These are phyloP conservation scores for Madurella fahalii DNA, from an alignment of 2,329 filamentous ascomycete species.

Conservation along the genomic window DNA sequence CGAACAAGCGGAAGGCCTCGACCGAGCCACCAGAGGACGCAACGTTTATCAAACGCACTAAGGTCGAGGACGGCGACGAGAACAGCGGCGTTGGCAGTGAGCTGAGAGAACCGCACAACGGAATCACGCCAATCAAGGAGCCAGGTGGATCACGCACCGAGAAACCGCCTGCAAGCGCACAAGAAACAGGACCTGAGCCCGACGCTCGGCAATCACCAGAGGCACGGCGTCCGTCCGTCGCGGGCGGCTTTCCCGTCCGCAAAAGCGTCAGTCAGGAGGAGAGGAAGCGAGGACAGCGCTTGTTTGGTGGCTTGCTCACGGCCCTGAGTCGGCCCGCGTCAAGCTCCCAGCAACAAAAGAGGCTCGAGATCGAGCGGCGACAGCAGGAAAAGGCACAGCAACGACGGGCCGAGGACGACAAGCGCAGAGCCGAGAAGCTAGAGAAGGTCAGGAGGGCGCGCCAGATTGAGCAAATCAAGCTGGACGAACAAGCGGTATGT, in stretches of 20 bases:
- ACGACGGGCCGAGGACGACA: conserved; percentile 68
- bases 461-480: conserved; percentile 65
- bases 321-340: conserved; percentile 71
- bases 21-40: conserved; percentile 9
- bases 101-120: background rate
- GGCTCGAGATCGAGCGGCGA: conserved; percentile 75
- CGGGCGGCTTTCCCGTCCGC: conserved; percentile 29
- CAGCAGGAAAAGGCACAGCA: conserved; percentile 72
- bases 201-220: conserved; percentile 6
- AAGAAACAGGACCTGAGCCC: background rate
- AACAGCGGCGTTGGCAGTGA: background rate
- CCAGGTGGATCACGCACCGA: background rate
- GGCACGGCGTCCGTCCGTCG: conserved; percentile 6
- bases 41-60: conserved; percentile 18
- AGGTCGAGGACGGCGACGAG: conserved; percentile 9
- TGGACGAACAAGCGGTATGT: conserved; percentile 73
- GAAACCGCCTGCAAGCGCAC: background rate
- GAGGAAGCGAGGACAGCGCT: conserved; percentile 74
- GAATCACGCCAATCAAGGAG: background rate
- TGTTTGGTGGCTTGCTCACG: conserved; percentile 79
- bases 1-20: conserved; percentile 24
- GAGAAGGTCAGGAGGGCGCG: conserved; percentile 59
- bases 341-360: conserved; percentile 61
- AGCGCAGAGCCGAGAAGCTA: conserved; percentile 60
- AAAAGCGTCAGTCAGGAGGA: conserved; percentile 61